These are phyloP conservation scores for Gigaspora rosea DNA, from an alignment of 192 early-diverging fungal genomes.

Conservation along the genomic window DNA sequence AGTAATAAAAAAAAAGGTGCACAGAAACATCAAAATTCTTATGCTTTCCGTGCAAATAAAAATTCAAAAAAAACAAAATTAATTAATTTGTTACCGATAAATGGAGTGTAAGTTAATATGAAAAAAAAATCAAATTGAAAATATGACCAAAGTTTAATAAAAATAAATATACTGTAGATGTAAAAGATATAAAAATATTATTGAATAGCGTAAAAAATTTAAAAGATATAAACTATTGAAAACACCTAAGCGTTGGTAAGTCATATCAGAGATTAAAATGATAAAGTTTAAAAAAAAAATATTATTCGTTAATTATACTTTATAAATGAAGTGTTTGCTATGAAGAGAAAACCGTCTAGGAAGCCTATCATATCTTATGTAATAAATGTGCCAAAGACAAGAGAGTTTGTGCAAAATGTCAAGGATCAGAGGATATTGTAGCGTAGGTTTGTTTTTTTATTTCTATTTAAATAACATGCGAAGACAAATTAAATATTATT, in stretches of 20 bases:
- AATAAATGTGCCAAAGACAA: slow-evolving; percentile 77
- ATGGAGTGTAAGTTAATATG: slow-evolving; percentile 62
- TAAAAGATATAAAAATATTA: slow-evolving; percentile 69
- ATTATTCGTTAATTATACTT: neutral
- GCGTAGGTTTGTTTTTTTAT: neutral
- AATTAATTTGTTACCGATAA: slow-evolving; percentile 77
- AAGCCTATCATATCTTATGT: slow-evolving; percentile 96
- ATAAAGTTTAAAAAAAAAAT: neutral
- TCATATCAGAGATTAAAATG: neutral
- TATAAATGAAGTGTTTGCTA: slow-evolving; percentile 59
- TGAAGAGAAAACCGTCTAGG: slow-evolving; percentile 78
- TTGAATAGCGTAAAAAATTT: slow-evolving; percentile 88
- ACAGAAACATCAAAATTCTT: slow-evolving; percentile 90
- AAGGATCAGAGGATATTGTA: slow-evolving; percentile 68
- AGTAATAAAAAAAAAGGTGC: slow-evolving; percentile 61
- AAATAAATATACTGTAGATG: slow-evolving; percentile 38
- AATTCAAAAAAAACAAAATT: slow-evolving; percentile 74
- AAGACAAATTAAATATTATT: neutral
- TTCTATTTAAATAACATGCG: neutral
- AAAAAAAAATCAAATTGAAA: slow-evolving; percentile 43
- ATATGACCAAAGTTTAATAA: neutral
- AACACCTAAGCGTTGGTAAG: slow-evolving; percentile 82
- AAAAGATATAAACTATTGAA: slow-evolving; percentile 98
- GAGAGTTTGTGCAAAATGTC: slow-evolving; percentile 92
- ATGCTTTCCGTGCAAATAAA: slow-evolving; percentile 86